Percentiles rank a stretch among this genome's conserved stretches.
Conservation (phyloP, 73 alveolate genomes). For the Breviolum minutum region DNA sequence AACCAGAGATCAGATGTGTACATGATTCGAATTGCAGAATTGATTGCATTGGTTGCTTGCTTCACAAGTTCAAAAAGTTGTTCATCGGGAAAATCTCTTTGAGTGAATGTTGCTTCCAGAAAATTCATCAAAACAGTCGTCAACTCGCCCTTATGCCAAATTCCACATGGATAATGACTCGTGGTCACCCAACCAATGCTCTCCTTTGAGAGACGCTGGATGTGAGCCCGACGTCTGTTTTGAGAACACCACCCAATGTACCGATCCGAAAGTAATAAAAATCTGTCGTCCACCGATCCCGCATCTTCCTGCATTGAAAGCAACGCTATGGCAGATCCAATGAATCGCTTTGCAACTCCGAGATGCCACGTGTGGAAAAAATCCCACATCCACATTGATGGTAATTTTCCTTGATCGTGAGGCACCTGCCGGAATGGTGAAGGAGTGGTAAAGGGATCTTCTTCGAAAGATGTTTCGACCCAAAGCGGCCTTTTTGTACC, state of each 20-base stretch:
- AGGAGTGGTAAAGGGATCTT: background rate
- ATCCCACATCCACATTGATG: background rate
- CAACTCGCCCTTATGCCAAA: constrained; percentile 22
- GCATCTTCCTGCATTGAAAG: background rate
- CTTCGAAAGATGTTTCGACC: background rate
- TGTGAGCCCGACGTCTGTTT: background rate
- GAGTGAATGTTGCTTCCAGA: background rate
- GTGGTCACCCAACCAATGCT: background rate
- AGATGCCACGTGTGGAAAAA: constrained; percentile 11
- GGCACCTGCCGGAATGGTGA: background rate
- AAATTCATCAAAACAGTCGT: background rate
- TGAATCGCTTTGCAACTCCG: background rate
- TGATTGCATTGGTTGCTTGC: background rate
- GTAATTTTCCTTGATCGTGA: background rate
- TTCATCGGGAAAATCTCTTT: background rate
- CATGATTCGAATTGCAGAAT: background rate
- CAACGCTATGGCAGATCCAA: background rate
- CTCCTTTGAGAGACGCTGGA: background rate
- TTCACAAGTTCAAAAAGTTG: background rate
- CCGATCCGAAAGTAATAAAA: background rate
- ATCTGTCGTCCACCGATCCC: background rate
- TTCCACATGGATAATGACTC: background rate
- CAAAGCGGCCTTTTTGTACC: background rate
- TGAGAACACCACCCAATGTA: background rate
- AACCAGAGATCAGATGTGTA: background rate